These are phyloP conservation scores for Exophiala sideris DNA, from an alignment of 2,329 filamentous ascomycete genomes.

Conservation along the genomic window DNA sequence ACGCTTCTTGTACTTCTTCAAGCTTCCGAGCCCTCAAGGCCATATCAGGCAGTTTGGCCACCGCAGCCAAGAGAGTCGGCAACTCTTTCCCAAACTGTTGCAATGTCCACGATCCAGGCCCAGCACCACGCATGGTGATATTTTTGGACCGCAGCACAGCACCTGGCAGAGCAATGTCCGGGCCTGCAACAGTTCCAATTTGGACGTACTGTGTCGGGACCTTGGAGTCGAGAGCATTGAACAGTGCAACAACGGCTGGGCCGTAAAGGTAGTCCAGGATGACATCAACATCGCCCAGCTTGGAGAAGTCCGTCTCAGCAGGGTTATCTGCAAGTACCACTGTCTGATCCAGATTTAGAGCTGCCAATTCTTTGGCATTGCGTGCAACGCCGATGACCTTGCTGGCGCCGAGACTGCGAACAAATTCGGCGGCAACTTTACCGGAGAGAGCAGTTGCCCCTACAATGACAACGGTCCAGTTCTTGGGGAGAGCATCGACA, in stretches of 20 bases:
- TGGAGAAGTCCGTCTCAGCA: slow-evolving; percentile 41
- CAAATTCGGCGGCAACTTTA: slow-evolving; percentile 48
- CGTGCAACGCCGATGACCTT: slow-evolving; percentile 53
- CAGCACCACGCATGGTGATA: slow-evolving; percentile 48
- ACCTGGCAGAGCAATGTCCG: slow-evolving; percentile 41
- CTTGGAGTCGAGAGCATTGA: slow-evolving; percentile 40
- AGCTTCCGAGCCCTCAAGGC: slow-evolving; percentile 21
- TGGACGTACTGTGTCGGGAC: slow-evolving; percentile 53
- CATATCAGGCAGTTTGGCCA: slow-evolving; percentile 20
- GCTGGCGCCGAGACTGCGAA: slow-evolving; percentile 49
- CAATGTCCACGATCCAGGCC: slow-evolving; percentile 44
- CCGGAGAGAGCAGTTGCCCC: slow-evolving; percentile 55
- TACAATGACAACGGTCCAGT: slow-evolving; percentile 51
- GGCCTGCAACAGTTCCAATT: slow-evolving; percentile 47
- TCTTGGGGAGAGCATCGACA: slow-evolving; percentile 34
- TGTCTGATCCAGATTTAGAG: slow-evolving; percentile 45
- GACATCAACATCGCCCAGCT: slow-evolving; percentile 49
- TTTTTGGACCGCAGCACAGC: slow-evolving; percentile 49
- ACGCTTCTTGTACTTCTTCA: slow-evolving; percentile 28
- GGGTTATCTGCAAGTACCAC: slow-evolving; percentile 41
- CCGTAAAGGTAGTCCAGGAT: slow-evolving; percentile 60
- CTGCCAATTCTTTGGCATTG: slow-evolving; percentile 42
- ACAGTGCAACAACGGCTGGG: slow-evolving; percentile 39
- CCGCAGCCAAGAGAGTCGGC: slow-evolving; percentile 18
- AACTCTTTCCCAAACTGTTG: slow-evolving; percentile 32